These are phyloP conservation scores for Pseudopithomyces maydicus DNA, from an alignment of 2,329 filamentous ascomycete genomes.

Conservation along the genomic window DNA sequence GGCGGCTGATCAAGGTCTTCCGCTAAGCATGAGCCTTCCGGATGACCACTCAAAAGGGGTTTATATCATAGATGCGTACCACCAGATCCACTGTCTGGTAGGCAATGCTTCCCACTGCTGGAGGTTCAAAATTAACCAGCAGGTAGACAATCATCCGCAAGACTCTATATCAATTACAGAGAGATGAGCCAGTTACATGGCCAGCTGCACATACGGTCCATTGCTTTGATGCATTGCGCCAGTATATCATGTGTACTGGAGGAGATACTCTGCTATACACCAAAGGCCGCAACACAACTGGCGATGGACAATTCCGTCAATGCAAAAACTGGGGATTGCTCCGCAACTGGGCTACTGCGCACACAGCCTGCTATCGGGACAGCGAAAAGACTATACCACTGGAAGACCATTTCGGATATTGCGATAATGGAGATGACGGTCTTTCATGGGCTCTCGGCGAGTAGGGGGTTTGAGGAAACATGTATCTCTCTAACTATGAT, in stretches of 20 bases:
- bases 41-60: background rate
- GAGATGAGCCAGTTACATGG: background rate
- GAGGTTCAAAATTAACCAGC: background rate
- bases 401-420: background rate
- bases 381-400: background rate
- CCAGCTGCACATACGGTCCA: background rate
- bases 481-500: too few species aligned
- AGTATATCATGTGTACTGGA: background rate
- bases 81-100: background rate
- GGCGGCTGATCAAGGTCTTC: background rate
- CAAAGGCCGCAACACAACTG: background rate
- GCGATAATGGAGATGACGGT: background rate
- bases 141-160: background rate
- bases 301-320: background rate
- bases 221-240: background rate
- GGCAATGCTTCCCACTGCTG: background rate
- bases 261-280: background rate
- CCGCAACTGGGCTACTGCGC: background rate
- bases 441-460: too few species aligned
- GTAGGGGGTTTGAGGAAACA: too few species aligned
- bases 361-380: background rate
- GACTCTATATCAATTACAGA: background rate
- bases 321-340: background rate
- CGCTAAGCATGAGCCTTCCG: background rate
- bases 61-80: background rate